A percentile compares a stretch with the other conserved stretches of the same genome.
These are phyloP conservation scores for Litchi chinensis DNA, from an alignment of 345 rosid genomes.

Conservation along the genomic window DNA sequence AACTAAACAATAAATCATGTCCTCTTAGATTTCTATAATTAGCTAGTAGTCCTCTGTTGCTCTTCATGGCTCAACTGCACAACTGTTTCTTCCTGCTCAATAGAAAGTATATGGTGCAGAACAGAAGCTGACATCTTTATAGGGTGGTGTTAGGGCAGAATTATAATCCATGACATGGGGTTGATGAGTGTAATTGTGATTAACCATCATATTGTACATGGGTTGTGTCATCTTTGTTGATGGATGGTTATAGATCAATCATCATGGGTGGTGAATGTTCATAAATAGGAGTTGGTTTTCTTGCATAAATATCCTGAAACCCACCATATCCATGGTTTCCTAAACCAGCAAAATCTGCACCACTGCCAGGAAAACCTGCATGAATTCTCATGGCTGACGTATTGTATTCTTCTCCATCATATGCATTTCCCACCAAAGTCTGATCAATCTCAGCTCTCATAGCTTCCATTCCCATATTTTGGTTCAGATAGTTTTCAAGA, in stretches of 20 bases:
- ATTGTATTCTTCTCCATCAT: conserved; percentile 9
- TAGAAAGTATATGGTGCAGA: conserved; percentile 5
- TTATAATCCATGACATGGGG: conserved; percentile 21
- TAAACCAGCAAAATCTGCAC: conserved; percentile 19
- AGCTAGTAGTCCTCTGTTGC: not conserved
- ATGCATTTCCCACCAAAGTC: conserved; percentile 10
- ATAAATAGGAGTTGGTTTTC: conserved; percentile 20
- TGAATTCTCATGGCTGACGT: conserved; percentile 9
- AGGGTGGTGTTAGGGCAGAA: conserved; percentile 1
- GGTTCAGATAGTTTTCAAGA: conserved; percentile 19
- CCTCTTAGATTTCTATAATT: not conserved
- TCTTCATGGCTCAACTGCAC: not conserved
- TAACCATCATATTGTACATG: conserved; percentile 7
- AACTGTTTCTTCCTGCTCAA: conserved; percentile 11
- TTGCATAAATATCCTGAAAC: conserved; percentile 14
- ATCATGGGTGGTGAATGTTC: conserved; percentile 21
- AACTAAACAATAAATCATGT: not conserved
- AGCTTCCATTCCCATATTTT: conserved; percentile 9
- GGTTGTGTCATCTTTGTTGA: conserved; percentile 6
- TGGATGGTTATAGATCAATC: conserved; percentile 24
- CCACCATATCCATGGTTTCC: conserved; percentile 15
- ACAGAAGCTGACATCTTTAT: conserved; percentile 2
- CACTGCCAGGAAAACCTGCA: conserved; percentile 18
- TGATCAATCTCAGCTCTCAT: conserved; percentile 1
- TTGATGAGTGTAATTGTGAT: conserved; percentile 21